Percentiles rank a stretch among this genome's conserved stretches.
These are phyloP conservation scores for Pseudogymnoascus sp. DNA, from an alignment of 2,329 filamentous ascomycete species.

Conservation along the genomic window DNA sequence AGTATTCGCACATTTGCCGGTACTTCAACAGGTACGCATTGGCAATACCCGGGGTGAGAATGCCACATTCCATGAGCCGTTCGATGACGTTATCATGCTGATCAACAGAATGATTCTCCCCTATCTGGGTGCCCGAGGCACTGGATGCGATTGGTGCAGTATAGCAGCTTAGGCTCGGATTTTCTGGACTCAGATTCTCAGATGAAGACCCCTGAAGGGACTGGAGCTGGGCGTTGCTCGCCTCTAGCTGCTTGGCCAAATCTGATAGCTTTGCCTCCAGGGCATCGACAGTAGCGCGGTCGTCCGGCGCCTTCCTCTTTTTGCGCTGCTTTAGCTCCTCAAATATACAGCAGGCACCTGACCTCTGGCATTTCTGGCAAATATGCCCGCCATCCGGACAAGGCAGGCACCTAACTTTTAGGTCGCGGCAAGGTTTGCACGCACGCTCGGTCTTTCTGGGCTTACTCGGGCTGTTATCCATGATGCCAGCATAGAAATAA, in stretches of 20 bases:
- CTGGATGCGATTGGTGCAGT: background rate
- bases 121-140: background rate
- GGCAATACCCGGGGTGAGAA: background rate
- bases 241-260: background rate
- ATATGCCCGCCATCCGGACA: background rate
- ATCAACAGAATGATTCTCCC: background rate
- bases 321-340: background rate
- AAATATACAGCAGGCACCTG: constrained; percentile 3
- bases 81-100: background rate
- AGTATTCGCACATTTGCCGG: constrained; percentile 14
- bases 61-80: background rate
- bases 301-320: background rate
- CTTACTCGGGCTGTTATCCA: background rate
- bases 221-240: background rate
- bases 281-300: background rate
- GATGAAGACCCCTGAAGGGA: background rate
- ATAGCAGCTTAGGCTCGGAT: background rate
- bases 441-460: background rate
- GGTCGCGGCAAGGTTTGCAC: background rate
- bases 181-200: background rate
- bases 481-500: background rate
- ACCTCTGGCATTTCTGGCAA: constrained; percentile 2
- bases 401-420: background rate
- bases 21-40: background rate
- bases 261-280: background rate